Conservation (phyloP, 129 eudicot genomes). For the Apium graveolens region DNA sequence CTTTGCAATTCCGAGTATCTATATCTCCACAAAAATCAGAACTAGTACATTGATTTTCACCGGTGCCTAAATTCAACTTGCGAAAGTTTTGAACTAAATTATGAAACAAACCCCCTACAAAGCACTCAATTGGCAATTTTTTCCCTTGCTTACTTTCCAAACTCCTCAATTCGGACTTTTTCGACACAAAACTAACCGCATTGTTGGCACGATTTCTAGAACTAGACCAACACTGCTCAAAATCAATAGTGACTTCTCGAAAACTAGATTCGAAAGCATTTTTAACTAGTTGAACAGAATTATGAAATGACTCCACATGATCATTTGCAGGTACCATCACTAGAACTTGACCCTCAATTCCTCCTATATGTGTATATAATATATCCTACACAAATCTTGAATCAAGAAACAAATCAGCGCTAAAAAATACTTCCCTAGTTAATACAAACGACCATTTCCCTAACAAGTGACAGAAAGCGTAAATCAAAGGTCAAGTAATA, state of each 20-base stretch:
- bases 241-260: slow-evolving; percentile 50
- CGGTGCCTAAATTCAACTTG: slow-evolving; percentile 40
- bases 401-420: too few relatives aligned
- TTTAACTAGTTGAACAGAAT: slow-evolving; percentile 52
- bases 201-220: slow-evolving; percentile 23
- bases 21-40: slow-evolving; percentile 15
- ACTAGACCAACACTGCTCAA: slow-evolving; percentile 47
- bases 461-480: too few relatives aligned
- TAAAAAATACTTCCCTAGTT: too few relatives aligned
- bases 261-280: slow-evolving; percentile 56
- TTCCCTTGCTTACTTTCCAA: slow-evolving; percentile 35
- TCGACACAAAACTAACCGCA: slow-evolving; percentile 5
- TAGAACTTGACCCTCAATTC: slow-evolving; percentile 19
- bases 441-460: too few relatives aligned
- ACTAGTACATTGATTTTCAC: slow-evolving; percentile 27
- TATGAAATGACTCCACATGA: slow-evolving; percentile 51
- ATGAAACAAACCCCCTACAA: slow-evolving; percentile 45
- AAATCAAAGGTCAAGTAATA: too few relatives aligned
- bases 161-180: slow-evolving; percentile 20
- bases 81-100: slow-evolving; percentile 52
- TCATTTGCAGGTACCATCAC: slow-evolving; percentile 70
- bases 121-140: slow-evolving; percentile 35
- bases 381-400: not conserved
- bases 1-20: not conserved
- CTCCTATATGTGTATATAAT: not conserved